These are phyloP conservation scores for Spathaspora gorwiae DNA, from an alignment of 805 yeast species.

Conservation along the genomic window DNA sequence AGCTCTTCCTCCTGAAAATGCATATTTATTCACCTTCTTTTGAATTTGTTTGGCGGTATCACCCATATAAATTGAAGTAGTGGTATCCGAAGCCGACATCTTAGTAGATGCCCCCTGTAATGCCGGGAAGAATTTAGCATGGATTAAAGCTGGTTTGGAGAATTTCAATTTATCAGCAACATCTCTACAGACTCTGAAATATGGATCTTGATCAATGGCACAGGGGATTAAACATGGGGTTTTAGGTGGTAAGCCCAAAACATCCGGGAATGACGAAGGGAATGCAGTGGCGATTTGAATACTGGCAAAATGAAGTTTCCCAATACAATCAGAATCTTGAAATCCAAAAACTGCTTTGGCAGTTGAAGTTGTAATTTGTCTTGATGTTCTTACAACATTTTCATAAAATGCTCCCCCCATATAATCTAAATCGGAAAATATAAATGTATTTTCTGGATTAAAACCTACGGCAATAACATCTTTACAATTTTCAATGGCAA, in stretches of 20 bases:
- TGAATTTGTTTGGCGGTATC: conserved; percentile 89
- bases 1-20: conserved; percentile 90
- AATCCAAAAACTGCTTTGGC: conserved; percentile 97
- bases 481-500: conserved; percentile 78
- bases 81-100: conserved; percentile 93
- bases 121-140: conserved; percentile 96
- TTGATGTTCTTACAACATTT: conserved; percentile 84
- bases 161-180: conserved; percentile 91
- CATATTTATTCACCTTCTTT: conserved; percentile 93
- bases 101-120: conserved; percentile 93
- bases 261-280: conserved; percentile 93
- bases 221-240: conserved; percentile 97
- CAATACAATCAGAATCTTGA: conserved; percentile 90
- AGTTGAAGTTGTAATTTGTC: conserved; percentile 95
- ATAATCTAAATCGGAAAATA: conserved; percentile 86
- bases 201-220: conserved; percentile 99
- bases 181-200: conserved; percentile 94
- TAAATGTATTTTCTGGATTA: conserved; percentile 89
- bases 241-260: conserved; percentile 78
- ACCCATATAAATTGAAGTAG: conserved; percentile 90
- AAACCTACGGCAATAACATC: conserved; percentile 94
- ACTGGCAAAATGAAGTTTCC: conserved; percentile 91
- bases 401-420: conserved; percentile 94
- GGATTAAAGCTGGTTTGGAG: conserved; percentile 86
- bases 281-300: conserved; percentile 95